These are phyloP conservation scores for Pisolithus sp. DNA, from an alignment of 768 basidiomycete species.

Conservation along the genomic window DNA sequence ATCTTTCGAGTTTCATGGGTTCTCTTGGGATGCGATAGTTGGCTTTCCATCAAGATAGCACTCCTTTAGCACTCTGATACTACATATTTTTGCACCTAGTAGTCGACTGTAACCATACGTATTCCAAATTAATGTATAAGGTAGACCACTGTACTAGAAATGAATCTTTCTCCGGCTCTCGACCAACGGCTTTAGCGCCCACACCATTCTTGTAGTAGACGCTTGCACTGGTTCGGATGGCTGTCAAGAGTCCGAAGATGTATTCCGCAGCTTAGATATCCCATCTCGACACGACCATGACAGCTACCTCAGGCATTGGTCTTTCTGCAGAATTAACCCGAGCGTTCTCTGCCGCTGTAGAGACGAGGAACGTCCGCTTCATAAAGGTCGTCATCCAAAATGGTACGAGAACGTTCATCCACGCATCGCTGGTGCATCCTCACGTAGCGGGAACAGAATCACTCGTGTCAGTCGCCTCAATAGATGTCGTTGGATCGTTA, in stretches of 20 bases:
- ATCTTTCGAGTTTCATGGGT: conserved; percentile 83
- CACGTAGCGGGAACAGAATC: conserved; percentile 44
- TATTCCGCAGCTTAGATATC: no score
- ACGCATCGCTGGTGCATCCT: conserved; percentile 14
- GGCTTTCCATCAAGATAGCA: conserved; percentile 9
- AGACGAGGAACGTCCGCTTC: conserved; percentile 52
- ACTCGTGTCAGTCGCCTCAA: conserved; percentile 53
- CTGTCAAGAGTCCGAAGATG: no score
- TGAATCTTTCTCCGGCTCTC: neutral
- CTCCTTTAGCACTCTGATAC: conserved; percentile 7
- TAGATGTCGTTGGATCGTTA: conserved; percentile 46
- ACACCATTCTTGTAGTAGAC: no score
- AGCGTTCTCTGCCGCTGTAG: conserved; percentile 53
- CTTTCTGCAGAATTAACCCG: conserved; percentile 52
- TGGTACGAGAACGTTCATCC: conserved; percentile 40
- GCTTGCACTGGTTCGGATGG: no score
- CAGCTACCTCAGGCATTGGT: conserved; percentile 65
- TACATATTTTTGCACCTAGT: conserved; percentile 29
- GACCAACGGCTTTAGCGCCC: neutral
- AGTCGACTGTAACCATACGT: conserved; percentile 30
- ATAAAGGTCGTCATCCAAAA: conserved; percentile 72
- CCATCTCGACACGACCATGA: conserved; percentile 38
- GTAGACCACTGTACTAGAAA: conserved; percentile 16
- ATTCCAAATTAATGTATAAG: conserved; percentile 29
- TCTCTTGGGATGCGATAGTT: conserved; percentile 53